Evolutionary conservation across 345 rosid genomes (phyloP).

Genomic region (Corchorus olitorius): DNA sequence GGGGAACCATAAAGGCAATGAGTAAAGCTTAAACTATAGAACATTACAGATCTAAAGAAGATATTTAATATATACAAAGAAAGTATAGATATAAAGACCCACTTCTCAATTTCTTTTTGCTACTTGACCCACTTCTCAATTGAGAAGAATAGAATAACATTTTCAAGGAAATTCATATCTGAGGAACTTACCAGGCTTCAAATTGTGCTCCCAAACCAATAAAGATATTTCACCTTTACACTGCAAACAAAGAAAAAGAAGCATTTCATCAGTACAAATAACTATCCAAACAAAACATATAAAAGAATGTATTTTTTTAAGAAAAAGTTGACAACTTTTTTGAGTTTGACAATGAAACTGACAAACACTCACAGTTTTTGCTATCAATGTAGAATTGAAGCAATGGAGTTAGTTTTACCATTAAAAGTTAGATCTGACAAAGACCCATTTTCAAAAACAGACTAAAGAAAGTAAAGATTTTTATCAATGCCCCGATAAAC

Average conservation of each 20-base stretch:
- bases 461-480: constrained; percentile 33
- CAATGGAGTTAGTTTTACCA: constrained; percentile 28
- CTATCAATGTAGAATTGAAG: constrained; percentile 36
- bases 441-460: constrained; percentile 37
- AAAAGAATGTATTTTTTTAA: neutral
- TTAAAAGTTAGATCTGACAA: constrained; percentile 46
- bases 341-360: constrained; percentile 21
- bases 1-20: constrained; percentile 8
- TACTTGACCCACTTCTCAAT: constrained; percentile 30
- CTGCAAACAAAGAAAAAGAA: constrained; percentile 18
- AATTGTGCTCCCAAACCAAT: constrained; percentile 27
- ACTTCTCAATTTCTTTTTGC: constrained; percentile 28
- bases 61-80: constrained; percentile 16
- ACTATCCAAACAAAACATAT: constrained; percentile 17
- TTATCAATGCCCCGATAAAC: constrained; percentile 25
- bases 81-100: constrained; percentile 25
- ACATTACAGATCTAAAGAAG: constrained; percentile 42
- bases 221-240: constrained; percentile 29
- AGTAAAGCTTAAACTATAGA: constrained; percentile 24
- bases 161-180: constrained; percentile 57
- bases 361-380: constrained; percentile 24
- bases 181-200: constrained; percentile 61
- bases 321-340: constrained; percentile 23
- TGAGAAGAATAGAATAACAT: constrained; percentile 39
- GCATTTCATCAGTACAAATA: constrained; percentile 15